Evolutionary conservation across 257 asterid species (phyloP).

Genomic region (Ophiorrhiza pumila): DNA sequence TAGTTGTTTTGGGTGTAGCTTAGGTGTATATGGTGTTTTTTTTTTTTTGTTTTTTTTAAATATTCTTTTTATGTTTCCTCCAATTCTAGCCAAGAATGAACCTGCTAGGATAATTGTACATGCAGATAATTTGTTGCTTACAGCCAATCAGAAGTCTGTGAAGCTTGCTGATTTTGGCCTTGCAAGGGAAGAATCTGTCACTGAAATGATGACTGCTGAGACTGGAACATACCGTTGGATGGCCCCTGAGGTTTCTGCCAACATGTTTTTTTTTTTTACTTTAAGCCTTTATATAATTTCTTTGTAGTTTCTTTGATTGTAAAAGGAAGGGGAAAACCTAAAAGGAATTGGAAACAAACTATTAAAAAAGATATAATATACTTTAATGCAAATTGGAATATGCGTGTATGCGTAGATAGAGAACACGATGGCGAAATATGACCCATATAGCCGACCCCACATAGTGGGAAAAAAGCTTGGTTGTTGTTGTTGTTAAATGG

Average conservation of each 20-base stretch:
- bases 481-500: no score
- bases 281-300: background rate
- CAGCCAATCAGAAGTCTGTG: conserved; percentile 81
- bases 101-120: conserved; percentile 27
- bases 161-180: conserved; percentile 99
- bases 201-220: conserved; percentile 99
- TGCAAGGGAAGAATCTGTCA: conserved; percentile 95
- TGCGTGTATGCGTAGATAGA: no score
- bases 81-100: conserved; percentile 26
- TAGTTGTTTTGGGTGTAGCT: background rate
- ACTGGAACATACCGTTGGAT: conserved; percentile 99
- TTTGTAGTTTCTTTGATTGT: conserved; percentile 7
- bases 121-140: conserved; percentile 96
- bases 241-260: conserved; percentile 90
- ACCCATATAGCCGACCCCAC: no score
- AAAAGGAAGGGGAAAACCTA: no score
- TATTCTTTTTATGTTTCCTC: background rate
- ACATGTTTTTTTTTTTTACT: conserved; percentile 11
- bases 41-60: background rate
- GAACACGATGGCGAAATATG: no score
- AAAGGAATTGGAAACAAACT: no score
- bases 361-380: no score
- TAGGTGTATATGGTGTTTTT: background rate
- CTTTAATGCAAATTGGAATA: no score
- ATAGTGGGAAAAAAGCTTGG: no score